Conservation (phyloP, 306 rosid species). For the Delonix regia region DNA sequence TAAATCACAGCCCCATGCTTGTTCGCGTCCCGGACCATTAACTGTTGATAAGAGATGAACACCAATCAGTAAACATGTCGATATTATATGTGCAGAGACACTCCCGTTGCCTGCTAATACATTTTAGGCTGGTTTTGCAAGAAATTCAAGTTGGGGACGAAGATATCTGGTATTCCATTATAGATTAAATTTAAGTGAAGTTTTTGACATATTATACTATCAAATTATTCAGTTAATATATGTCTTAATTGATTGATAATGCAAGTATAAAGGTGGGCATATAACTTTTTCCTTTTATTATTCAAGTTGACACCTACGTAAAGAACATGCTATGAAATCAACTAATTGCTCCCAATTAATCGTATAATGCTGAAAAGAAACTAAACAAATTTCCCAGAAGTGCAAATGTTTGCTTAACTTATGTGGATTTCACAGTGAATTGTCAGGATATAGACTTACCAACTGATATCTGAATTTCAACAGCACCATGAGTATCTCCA, state of each 20-base stretch:
- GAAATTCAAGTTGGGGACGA: neutral
- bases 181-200: no score
- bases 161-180: no score
- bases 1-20: constrained; percentile 95
- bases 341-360: no score
- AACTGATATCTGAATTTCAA: constrained; percentile 65
- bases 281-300: no score
- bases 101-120: neutral
- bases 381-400: neutral
- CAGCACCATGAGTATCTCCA: constrained; percentile 83
- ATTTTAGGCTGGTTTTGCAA: neutral
- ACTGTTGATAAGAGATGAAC: constrained; percentile 49
- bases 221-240: no score
- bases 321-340: neutral
- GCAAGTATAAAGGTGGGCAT: no score
- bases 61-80: constrained; percentile 7
- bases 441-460: constrained; percentile 56
- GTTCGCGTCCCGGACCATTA: constrained; percentile 74
- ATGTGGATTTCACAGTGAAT: neutral
- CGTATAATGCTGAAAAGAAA: neutral
- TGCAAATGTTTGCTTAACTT: neutral
- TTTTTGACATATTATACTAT: no score
- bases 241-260: no score
- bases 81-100: neutral
- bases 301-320: neutral